Conservation (phyloP, 768 basidiomycete genomes). For the Panaeolus cyanescens region DNA sequence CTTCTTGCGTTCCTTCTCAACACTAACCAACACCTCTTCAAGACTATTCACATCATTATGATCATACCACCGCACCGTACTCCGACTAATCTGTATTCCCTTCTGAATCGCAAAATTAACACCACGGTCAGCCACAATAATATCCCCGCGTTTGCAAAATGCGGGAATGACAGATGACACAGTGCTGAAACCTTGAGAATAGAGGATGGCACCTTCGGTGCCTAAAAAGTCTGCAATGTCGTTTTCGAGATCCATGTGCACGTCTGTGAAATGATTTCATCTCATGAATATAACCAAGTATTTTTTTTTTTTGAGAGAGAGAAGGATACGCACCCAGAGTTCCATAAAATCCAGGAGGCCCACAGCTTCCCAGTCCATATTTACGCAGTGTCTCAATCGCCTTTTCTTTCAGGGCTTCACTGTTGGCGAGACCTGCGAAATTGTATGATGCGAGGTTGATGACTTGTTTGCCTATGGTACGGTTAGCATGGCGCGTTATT, state of each 20-base stretch:
- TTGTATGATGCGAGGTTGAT: slow-evolving; percentile 90
- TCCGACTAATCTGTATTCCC: slow-evolving; percentile 91
- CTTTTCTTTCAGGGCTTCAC: slow-evolving; percentile 82
- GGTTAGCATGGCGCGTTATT: too few species aligned
- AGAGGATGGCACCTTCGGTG: slow-evolving; percentile 86
- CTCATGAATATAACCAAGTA: too few species aligned
- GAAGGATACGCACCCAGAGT: slow-evolving; percentile 70
- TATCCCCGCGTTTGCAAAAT: slow-evolving; percentile 96
- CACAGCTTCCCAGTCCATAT: slow-evolving; percentile 94
- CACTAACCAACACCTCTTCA: slow-evolving; percentile 80
- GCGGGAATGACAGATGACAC: slow-evolving; percentile 94
- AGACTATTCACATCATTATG: slow-evolving; percentile 93
- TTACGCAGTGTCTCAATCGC: slow-evolving; percentile 83
- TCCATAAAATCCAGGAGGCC: slow-evolving; percentile 97
- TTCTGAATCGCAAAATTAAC: slow-evolving; percentile 96
- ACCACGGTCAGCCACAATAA: slow-evolving; percentile 98
- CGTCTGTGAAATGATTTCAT: slow-evolving; percentile 53
- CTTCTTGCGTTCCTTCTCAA: slow-evolving; percentile 90
- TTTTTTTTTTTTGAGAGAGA: too few species aligned
- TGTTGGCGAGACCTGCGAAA: slow-evolving; percentile 87
- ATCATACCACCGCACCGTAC: slow-evolving; percentile 92
- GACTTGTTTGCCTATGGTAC: slow-evolving; percentile 66
- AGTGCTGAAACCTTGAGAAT: slow-evolving; percentile 92
- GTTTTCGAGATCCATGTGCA: slow-evolving; percentile 86
- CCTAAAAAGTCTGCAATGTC: slow-evolving; percentile 92